A percentile compares a stretch with the other conserved stretches of the same genome.
phyloP scores from a whole-genome alignment of 768 basidiomycete species.

The Tulasnella sp. region DNA sequence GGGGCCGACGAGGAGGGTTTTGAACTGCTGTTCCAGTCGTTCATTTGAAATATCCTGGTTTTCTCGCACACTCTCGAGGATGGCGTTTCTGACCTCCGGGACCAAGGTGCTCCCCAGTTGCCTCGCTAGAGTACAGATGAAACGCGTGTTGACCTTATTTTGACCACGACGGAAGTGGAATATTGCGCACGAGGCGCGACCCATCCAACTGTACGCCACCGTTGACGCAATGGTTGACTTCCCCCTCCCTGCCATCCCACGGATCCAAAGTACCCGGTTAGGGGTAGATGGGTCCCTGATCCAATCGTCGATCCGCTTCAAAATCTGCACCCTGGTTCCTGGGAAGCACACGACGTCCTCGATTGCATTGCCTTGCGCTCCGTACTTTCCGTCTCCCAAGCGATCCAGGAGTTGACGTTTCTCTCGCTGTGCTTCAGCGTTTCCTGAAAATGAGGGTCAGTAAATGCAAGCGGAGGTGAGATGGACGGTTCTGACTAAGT shows the following conservation, averaged over 20 bases:
- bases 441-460: neutral
- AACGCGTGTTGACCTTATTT: neutral
- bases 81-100: neutral
- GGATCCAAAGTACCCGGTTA: neutral
- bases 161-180: neutral
- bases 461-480: neutral
- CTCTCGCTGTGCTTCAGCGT: neutral
- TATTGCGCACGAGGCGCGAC: neutral
- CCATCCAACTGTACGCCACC: neutral
- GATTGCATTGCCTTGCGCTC: neutral
- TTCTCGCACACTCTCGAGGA: neutral
- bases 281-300: neutral
- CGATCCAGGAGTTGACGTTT: neutral
- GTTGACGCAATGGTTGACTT: neutral
- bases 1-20: neutral
- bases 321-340: neutral
- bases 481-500: neutral
- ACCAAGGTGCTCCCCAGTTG: neutral
- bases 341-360: neutral
- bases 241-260: neutral
- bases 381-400: neutral
- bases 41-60: neutral
- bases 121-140: neutral
- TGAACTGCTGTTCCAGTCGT: neutral
- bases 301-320: neutral